These are phyloP conservation scores for Actinomortierella wolfii DNA, from an alignment of 371 early-diverging fungal genomes.

Conservation along the genomic window DNA sequence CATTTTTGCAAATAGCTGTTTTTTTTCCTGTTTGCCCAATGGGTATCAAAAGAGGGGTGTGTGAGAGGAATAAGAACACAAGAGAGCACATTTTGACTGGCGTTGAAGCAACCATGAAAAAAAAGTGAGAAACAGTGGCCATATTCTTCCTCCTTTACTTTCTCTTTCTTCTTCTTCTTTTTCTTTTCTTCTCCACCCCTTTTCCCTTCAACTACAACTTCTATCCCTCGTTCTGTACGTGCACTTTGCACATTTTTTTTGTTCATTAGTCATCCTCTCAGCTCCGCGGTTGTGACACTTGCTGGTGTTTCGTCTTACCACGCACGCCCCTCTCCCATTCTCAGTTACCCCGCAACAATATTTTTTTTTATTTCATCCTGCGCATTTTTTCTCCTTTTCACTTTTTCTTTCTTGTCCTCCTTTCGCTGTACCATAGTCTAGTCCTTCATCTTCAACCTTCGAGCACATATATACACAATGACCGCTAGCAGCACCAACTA, in stretches of 20 bases:
- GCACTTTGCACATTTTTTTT: neutral
- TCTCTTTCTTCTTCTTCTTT: neutral
- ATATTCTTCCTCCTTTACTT: neutral
- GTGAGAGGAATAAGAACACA: too few relatives aligned
- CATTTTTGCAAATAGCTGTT: too few relatives aligned
- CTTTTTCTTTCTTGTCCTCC: conserved; percentile 3
- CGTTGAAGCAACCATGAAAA: too few relatives aligned
- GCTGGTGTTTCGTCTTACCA: too few relatives aligned
- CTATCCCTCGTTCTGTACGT: neutral
- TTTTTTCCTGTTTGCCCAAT: too few relatives aligned
- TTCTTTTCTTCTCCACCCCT: neutral
- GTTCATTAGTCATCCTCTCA: neutral
- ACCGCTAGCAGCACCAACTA: conserved; percentile 46
- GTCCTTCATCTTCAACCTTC: neutral
- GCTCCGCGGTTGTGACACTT: neutral
- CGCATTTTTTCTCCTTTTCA: conserved; percentile 14
- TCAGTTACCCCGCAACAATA: conserved; percentile 12
- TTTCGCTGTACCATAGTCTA: neutral
- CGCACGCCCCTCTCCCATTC: neutral
- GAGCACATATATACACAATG: conserved; percentile 41
- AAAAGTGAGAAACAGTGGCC: too few relatives aligned
- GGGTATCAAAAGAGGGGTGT: too few relatives aligned
- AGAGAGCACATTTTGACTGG: too few relatives aligned
- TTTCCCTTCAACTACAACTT: neutral
- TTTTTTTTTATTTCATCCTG: conserved; percentile 4